These are phyloP conservation scores for Trichosporon sp. DNA, from an alignment of 1,284 basidiomycete species.

Conservation along the genomic window DNA sequence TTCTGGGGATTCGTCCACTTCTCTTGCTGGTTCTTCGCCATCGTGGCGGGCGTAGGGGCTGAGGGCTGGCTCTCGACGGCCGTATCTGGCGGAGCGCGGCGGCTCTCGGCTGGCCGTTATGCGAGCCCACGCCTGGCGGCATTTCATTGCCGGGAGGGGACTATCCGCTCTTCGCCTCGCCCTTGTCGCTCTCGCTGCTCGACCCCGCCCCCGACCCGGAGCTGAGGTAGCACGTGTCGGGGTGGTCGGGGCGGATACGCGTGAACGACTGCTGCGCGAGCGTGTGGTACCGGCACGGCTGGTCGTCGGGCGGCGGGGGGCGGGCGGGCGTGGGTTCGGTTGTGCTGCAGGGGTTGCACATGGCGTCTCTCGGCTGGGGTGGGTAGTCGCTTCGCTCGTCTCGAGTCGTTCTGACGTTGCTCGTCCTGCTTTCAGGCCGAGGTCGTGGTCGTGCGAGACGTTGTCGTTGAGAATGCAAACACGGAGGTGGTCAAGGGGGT, in stretches of 20 bases:
- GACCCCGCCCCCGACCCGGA: neutral
- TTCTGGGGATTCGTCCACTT: too few species aligned
- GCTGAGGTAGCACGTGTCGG: neutral
- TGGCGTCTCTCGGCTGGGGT: neutral
- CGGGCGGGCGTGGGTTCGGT: neutral
- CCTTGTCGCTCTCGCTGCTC: neutral
- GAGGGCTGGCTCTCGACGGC: too few species aligned
- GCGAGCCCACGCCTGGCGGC: too few species aligned
- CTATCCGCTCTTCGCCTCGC: neutral
- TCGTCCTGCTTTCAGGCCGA: too few species aligned
- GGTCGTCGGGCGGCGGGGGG: neutral
- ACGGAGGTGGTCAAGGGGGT: too few species aligned
- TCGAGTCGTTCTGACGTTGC: too few species aligned
- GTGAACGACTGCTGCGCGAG: conserved; percentile 1
- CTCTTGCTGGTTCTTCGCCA: too few species aligned
- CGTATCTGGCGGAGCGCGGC: too few species aligned
- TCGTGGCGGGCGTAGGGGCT: too few species aligned
- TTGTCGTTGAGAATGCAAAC: neutral
- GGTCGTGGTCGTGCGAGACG: too few species aligned
- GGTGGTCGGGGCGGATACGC: neutral
- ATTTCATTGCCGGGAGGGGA: neutral
- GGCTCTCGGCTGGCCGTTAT: too few species aligned
- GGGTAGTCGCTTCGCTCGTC: too few species aligned
- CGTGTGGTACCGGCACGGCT: neutral
- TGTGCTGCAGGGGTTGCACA: neutral